These are phyloP conservation scores for Endocalyx cinctus DNA, from an alignment of 2,329 filamentous ascomycete species.

Conservation along the genomic window DNA sequence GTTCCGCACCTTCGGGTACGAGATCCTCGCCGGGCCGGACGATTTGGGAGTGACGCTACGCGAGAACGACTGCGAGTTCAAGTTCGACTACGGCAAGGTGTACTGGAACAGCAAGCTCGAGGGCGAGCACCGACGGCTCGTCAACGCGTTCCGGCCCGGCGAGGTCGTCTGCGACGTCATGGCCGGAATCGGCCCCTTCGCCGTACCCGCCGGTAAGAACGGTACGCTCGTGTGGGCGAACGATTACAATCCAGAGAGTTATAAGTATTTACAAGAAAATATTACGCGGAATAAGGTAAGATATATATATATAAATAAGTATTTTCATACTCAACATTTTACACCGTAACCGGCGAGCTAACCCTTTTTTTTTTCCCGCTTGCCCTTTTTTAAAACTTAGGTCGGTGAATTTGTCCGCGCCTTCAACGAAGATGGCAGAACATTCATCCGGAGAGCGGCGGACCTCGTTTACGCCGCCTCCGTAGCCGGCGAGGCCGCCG, in stretches of 20 bases:
- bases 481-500: slow-evolving; percentile 46
- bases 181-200: slow-evolving; percentile 95
- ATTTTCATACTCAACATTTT: too few relatives aligned
- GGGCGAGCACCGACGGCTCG: slow-evolving; percentile 79
- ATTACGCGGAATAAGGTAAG: slow-evolving; percentile 74
- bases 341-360: too few relatives aligned
- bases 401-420: slow-evolving; percentile 66
- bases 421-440: slow-evolving; percentile 76
- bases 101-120: slow-evolving; percentile 97
- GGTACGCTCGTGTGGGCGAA: slow-evolving; percentile 94
- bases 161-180: slow-evolving; percentile 95
- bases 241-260: slow-evolving; percentile 91
- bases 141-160: slow-evolving; percentile 71
- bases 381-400: too few relatives aligned
- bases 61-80: slow-evolving; percentile 81
- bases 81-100: slow-evolving; percentile 91
- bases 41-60: slow-evolving; percentile 79
- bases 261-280: slow-evolving; percentile 64
- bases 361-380: neutral
- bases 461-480: slow-evolving; percentile 53
- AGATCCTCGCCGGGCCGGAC: slow-evolving; percentile 74
- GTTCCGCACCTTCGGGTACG: slow-evolving; percentile 89
- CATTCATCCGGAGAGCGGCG: slow-evolving; percentile 71
- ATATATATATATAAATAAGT: too few relatives aligned
- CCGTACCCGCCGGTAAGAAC: slow-evolving; percentile 84